These are phyloP conservation scores for Austroboletus novae-zelandiae DNA, from an alignment of 1,284 basidiomycete genomes.

Conservation along the genomic window DNA sequence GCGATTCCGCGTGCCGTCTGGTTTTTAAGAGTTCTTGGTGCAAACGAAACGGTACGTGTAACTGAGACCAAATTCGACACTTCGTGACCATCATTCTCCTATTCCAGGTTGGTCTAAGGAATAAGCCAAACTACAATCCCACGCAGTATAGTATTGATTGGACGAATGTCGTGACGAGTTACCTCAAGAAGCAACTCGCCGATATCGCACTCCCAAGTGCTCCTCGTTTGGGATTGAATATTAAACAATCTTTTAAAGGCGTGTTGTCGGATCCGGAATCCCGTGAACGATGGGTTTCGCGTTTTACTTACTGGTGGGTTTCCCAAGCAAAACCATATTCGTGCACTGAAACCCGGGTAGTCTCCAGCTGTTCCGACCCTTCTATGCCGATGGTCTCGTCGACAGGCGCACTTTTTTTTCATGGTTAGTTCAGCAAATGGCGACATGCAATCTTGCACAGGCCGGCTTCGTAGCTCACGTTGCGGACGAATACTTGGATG, in stretches of 20 bases:
- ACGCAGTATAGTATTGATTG: slow-evolving; percentile 89
- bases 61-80: not conserved
- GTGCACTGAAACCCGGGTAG: slow-evolving; percentile 39
- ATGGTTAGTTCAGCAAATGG: slow-evolving; percentile 84
- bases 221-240: slow-evolving; percentile 69
- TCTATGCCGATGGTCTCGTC: slow-evolving; percentile 81
- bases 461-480: slow-evolving; percentile 78
- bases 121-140: slow-evolving; percentile 72
- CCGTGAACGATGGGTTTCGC: slow-evolving; percentile 75
- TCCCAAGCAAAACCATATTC: not conserved
- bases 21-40: slow-evolving; percentile 94
- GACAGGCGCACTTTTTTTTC: slow-evolving; percentile 77
- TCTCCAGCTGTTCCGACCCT: slow-evolving; percentile 69
- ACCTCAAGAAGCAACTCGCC: slow-evolving; percentile 84
- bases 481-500: slow-evolving; percentile 77
- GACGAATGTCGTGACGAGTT: slow-evolving; percentile 83
- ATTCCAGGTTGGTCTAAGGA: slow-evolving; percentile 62
- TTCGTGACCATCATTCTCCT: not conserved
- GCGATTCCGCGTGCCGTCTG: slow-evolving; percentile 88
- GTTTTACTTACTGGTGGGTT: slow-evolving; percentile 78
- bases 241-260: slow-evolving; percentile 77
- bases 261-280: slow-evolving; percentile 69
- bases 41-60: slow-evolving; percentile 77
- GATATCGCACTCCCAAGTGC: slow-evolving; percentile 83
- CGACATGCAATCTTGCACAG: slow-evolving; percentile 78